Evolutionary conservation across 257 asterid species (phyloP), one percentile per base, ranked within the genome.

Genomic region (Solanum paucissectum): DNA sequence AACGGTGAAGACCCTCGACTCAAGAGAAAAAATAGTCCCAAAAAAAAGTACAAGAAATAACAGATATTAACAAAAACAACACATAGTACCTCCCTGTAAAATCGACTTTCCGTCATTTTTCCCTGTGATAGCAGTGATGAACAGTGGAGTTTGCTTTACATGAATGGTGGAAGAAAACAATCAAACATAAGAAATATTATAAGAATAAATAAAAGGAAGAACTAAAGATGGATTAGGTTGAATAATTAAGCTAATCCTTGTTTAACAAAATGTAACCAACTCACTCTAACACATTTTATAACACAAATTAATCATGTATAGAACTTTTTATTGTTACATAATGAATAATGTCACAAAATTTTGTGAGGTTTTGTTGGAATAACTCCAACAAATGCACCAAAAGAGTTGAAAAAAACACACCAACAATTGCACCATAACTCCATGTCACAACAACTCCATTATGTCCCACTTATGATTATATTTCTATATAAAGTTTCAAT

Each of bases 361-460:
- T 42, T 81, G 27, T 81, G 18, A 46, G 85, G 85, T 81, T 81
- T 29, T 29, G 85, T 79, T 79, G 37, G 25, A 79, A 79, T 42
- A 79, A 42, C 84, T 27, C 64, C 84, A 79, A 79, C 64, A 75
- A 44, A 71, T 46, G 64, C 75, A 55, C 75, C 75, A 87, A 42
- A 42, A 42, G 10, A 10, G 46, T 42, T 42, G 46, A 4, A 3
- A 42, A 42, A 42, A 42, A 3, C 3, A 42, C 46, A 42, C 84
- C 84, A 77, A 77, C 37, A 21, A 44, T 82, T 46, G 66, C 84
- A 58, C 64, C 76, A 77, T 32, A 40, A 12, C 12, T 11, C 37
- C 16, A 33, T 68, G 68, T 52, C 18, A 14, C 68, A 89, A 83
- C 93, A 86, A 86, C 90, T 91, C 90, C 60, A 91, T 16, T n/a